Conservation (phyloP, 306 rosid genomes). For the Argentina anserina region DNA sequence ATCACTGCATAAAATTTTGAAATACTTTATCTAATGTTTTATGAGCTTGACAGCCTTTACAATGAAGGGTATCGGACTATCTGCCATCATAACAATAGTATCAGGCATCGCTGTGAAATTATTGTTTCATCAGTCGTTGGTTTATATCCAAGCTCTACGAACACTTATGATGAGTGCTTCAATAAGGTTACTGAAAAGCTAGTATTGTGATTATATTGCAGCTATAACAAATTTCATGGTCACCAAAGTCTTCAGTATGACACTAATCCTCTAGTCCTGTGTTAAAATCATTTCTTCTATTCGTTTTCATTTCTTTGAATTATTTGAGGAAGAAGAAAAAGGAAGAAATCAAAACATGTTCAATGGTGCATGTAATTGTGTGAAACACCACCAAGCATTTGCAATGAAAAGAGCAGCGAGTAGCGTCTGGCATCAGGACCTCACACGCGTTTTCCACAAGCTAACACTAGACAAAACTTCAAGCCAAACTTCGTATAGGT, state of each 20-base stretch:
- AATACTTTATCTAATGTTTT: background rate
- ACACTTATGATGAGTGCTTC: background rate
- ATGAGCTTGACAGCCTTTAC: background rate
- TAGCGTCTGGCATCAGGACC: constrained; percentile 12
- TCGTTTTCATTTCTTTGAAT: background rate
- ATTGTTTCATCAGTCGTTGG: background rate
- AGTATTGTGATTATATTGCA: background rate
- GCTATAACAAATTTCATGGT: background rate
- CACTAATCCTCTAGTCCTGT: background rate
- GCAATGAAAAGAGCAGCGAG: background rate
- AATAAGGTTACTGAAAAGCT: background rate
- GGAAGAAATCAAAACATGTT: background rate
- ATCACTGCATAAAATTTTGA: background rate
- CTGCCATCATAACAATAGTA: background rate
- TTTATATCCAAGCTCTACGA: background rate
- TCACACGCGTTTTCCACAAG: constrained; percentile 20
- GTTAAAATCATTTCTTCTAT: background rate
- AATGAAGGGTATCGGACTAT: background rate
- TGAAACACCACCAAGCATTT: background rate
- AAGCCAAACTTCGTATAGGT: background rate
- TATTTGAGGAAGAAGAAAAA: background rate
- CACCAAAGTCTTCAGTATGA: background rate
- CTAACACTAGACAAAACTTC: constrained; percentile 10
- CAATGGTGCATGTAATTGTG: background rate
- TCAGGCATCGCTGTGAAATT: constrained; percentile 5